Evolutionary conservation across 139 green algal genomes (phyloP).

Genomic region (Nannochloris sp.): DNA sequence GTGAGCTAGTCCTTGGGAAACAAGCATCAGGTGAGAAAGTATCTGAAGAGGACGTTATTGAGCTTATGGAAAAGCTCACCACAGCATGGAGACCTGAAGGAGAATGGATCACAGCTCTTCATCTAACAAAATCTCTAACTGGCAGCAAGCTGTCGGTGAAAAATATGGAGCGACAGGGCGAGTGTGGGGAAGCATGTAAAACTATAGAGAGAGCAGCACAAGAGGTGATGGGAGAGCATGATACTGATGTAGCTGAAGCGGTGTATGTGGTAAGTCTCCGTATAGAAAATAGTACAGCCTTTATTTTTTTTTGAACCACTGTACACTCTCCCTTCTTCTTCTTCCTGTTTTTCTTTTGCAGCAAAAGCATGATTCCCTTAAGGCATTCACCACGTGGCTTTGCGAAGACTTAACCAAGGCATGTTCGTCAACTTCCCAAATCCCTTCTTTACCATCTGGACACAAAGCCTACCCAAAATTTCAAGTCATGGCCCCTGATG

Average conservation of each 20-base stretch:
- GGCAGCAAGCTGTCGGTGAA: constrained; percentile 27
- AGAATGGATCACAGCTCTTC: constrained; percentile 66
- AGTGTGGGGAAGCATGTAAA: constrained; percentile 61
- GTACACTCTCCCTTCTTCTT: not conserved
- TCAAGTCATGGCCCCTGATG: constrained; percentile 23
- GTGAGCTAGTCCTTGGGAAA: constrained; percentile 10
- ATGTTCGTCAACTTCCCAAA: constrained; percentile 50
- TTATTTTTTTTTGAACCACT: not conserved
- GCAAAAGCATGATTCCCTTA: constrained; percentile 14
- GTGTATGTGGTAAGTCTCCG: constrained; percentile 30
- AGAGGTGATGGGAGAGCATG: constrained; percentile 51
- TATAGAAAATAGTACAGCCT: no score
- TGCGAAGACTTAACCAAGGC: constrained; percentile 52
- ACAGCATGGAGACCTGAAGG: constrained; percentile 52
- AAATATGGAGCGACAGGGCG: constrained; percentile 28
- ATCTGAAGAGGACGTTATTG: constrained; percentile 40
- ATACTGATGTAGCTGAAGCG: constrained; percentile 58
- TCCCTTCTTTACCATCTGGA: constrained; percentile 1
- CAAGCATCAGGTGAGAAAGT: not conserved
- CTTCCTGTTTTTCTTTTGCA: not conserved
- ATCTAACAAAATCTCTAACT: constrained; percentile 50
- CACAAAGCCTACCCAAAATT: constrained; percentile 35
- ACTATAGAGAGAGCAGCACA: constrained; percentile 65
- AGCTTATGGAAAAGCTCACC: constrained; percentile 64
- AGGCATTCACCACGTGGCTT: constrained; percentile 53